Evolutionary conservation across 257 asterid genomes (phyloP), one percentile per base, ranked within the genome.

Genomic region (Avicennia marina): DNA sequence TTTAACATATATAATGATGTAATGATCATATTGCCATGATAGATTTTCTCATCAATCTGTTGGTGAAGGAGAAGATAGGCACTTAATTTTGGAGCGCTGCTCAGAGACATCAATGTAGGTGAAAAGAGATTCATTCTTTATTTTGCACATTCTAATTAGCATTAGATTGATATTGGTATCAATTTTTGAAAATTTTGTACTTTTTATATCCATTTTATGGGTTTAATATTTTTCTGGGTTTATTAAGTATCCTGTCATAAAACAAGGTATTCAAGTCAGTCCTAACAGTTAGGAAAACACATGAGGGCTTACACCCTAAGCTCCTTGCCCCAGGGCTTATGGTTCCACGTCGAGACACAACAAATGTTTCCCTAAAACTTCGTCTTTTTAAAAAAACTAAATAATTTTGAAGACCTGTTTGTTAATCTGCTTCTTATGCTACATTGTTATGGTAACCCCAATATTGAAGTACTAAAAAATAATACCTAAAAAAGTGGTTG

Each of bases 21-120:
- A 36, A 36, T 68, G 56, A 20, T 62, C 59, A 29, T 70, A 48
- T 62, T 64, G 29, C 69, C 55, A 27, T 71, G 57, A 58, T 68
- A 90, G 98, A 60, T 90, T 90, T 80, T 66, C 79, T 69, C 98
- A 90, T 80, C 76, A 79, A 39, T 90, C 98, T n/a, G 86, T 85
- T 67, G 96, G 98, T 58, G 95, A 87, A 73, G 96, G 88, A 70
- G 95, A 85, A 53, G 87, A 69, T 58, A 77, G 96, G 39, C 96
- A 79, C 75, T 70, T 90, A 69, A 67, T 90, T 39, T 68, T 90
- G 83, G 94, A 90, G 81, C 83, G 91, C 70, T 78, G 83, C 75
- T 73, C 82, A 40, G 94, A 82, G 75, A 79, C 95, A 21, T 64
- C 89, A 56, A 68, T 90, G 98, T 90, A 74, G 29, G 96, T 80